Conservation (phyloP, 1,139 yeast genomes). For the Saccharomyces hybrid region DNA sequence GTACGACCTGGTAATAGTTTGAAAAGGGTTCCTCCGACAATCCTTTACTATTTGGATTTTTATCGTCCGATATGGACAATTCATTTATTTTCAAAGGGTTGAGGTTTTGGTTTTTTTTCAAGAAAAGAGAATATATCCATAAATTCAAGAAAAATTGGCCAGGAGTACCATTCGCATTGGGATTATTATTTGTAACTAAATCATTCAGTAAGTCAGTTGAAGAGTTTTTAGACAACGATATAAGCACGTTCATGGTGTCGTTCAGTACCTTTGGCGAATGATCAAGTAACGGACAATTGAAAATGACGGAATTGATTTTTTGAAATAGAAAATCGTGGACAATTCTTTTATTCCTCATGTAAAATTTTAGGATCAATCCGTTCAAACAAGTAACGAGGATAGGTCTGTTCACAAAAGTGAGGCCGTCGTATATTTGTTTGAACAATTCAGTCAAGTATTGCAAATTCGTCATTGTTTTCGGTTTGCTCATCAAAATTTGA, state of each 20-base stretch:
- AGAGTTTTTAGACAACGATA: constrained; percentile 52
- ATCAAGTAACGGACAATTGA: constrained; percentile 26
- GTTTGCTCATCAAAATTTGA: constrained; percentile 54
- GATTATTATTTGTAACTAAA: constrained; percentile 32
- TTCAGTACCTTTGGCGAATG: constrained; percentile 47
- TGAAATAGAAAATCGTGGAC: constrained; percentile 53
- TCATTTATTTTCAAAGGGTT: constrained; percentile 23
- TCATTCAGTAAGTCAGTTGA: constrained; percentile 38
- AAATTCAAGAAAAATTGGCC: constrained; percentile 37
- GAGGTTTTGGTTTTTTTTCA: constrained; percentile 36
- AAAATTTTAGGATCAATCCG: constrained; percentile 48
- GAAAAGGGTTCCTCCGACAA: not conserved
- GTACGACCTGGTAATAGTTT: constrained; percentile 36
- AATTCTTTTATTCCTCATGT: constrained; percentile 45
- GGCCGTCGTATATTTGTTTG: constrained; percentile 48
- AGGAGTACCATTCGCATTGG: constrained; percentile 21
- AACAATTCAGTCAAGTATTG: constrained; percentile 53
- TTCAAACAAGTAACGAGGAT: constrained; percentile 51
- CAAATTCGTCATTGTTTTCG: constrained; percentile 41
- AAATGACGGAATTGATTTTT: constrained; percentile 40
- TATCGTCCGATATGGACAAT: not conserved
- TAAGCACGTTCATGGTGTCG: constrained; percentile 55
- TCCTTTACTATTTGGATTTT: not conserved
- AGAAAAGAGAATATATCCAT: constrained; percentile 58
- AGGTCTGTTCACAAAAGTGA: constrained; percentile 57